Evolutionary conservation across 306 rosid genomes (phyloP).

Genomic region (Canavalia ensiformis): DNA sequence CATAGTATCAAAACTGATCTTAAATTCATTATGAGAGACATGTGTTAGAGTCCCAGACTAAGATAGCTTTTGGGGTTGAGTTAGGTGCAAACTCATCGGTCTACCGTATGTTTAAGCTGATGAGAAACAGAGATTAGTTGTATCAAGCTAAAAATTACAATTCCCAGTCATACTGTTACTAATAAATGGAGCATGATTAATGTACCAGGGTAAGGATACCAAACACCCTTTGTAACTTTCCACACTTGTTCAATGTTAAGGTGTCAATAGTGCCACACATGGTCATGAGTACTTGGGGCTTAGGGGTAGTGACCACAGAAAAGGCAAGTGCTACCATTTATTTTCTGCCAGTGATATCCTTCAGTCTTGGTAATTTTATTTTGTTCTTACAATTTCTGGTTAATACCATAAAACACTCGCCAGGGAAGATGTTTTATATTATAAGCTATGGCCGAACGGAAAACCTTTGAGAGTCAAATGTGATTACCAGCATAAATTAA

Average conservation of each 20-base stretch:
- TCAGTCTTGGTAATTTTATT: conserved; percentile 11
- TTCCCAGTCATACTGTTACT: no score
- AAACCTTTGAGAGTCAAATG: not conserved
- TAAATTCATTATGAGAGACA: no score
- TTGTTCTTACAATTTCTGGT: conserved; percentile 8
- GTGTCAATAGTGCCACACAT: not conserved
- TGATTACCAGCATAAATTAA: conserved; percentile 75
- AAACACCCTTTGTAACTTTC: conserved; percentile 5
- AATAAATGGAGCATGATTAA: not conserved
- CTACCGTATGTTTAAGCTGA: no score
- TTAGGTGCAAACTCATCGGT: no score
- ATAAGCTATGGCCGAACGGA: not conserved
- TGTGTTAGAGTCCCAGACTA: no score
- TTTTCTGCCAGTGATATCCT: not conserved
- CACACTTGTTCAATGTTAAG: not conserved
- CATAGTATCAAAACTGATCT: no score
- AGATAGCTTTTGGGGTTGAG: no score
- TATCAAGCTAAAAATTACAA: no score
- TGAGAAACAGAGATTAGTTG: no score
- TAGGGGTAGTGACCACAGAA: not conserved
- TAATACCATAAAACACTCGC: conserved; percentile 8
- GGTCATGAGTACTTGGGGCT: conserved; percentile 7
- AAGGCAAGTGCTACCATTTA: not conserved
- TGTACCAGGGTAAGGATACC: not conserved
- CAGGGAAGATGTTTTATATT: not conserved